These are phyloP conservation scores for Anthoceros angustus DNA, from an alignment of 225 moss, liverwort and hornwort species.

Conservation along the genomic window DNA sequence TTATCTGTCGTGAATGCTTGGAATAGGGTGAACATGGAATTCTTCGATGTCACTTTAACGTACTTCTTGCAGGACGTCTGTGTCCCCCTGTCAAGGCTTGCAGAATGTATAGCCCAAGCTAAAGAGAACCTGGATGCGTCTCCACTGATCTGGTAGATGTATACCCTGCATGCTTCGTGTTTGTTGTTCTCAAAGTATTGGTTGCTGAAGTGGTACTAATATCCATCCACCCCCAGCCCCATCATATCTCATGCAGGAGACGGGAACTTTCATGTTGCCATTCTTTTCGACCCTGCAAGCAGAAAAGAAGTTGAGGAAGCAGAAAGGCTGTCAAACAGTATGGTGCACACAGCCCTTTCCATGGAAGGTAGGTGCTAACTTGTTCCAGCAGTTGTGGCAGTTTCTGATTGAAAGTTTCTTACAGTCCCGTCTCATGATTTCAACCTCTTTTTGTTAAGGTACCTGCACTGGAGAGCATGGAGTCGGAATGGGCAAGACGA, in stretches of 20 bases:
- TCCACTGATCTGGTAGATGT: conserved; percentile 35
- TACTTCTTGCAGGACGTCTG: conserved; percentile 67
- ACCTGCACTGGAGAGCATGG: conserved; percentile 99
- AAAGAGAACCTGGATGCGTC: conserved; percentile 61
- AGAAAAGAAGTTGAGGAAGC: conserved; percentile 60
- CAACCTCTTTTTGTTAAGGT: conserved; percentile 23
- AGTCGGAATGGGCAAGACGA: conserved; percentile 72
- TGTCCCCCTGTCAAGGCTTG: conserved; percentile 90
- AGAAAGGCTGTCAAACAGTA: conserved; percentile 32
- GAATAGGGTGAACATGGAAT: no score
- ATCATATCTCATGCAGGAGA: conserved; percentile 91
- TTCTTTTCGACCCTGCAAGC: conserved; percentile 56
- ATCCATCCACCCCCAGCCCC: conserved; percentile 27
- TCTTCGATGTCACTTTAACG: no score
- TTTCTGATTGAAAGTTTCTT: background rate
- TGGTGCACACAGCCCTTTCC: conserved; percentile 75
- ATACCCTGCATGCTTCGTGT: background rate
- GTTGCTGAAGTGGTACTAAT: background rate
- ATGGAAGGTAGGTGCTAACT: conserved; percentile 41
- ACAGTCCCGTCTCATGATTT: background rate
- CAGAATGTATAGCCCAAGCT: conserved; percentile 64
- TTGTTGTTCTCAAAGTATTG: background rate
- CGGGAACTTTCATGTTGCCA: conserved; percentile 72
- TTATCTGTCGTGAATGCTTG: background rate
- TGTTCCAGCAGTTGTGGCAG: background rate